Base-by-base conservation (phyloP, 1,139 yeast genomes). In the Kodamaea sp. region DNA sequence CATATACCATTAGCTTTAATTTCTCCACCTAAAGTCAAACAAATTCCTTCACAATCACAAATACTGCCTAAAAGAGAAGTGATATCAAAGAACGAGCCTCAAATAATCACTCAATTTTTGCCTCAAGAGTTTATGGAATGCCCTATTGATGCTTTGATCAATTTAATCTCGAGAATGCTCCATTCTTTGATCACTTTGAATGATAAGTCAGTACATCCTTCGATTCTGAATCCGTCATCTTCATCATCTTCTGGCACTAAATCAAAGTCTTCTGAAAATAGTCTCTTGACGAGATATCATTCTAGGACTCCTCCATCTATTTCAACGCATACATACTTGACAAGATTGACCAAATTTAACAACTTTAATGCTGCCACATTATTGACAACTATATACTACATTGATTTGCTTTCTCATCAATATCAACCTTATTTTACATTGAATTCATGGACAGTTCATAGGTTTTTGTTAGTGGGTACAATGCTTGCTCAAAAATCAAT, bases 291-390 rank as follows among this genome's bases (percentile, higher is more conserved):
- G 0, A 71, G 97, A 48, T 92, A 90, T 58, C 98, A 92, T 59
- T 89, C 97, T 5, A 65, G 97, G 45, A 81, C 94, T 0, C 96
- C 97, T 2, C 97, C 98, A 0, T 77, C 78, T 20, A 92, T 92
- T 34, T 83, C 96, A 2, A 78, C 89, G 6, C 76, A 75, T 45
- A 87, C 86, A 41, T 92, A 92, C 53, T 64, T 92, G 34, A 63
- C 81, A 34, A 75, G 98, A 50, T 69, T 92, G 37, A 75, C 92
- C 6, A 84, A 86, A 53, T 92, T 86, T 62, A 89, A 95, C 47
- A 81, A 88, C 37, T 70, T 90, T 46, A 95, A 89, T 48, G 84
- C 86, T 45, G 85, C 92, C 6, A 85, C 90, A 2, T 65, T 92
- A 29, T 66, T 92, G 38, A 76, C 95, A 1, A 75, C 95, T 12